Evolutionary conservation across 768 basidiomycete species (phyloP), one percentile per base, ranked within the genome.

Genomic region (Dioszegia aurantiaca): DNA sequence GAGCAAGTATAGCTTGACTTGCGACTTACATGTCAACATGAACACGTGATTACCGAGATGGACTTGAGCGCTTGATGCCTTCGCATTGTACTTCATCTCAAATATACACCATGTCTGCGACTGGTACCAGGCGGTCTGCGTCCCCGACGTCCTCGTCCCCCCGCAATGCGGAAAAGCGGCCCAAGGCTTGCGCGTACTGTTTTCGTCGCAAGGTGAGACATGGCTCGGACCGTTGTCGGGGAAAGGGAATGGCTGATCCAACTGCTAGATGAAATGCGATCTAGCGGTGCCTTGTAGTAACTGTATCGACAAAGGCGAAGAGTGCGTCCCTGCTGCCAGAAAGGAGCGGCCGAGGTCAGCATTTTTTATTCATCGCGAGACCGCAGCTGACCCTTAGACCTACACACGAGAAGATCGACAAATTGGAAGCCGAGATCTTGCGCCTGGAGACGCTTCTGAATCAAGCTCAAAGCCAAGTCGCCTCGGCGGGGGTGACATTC

Each of bases 211-310:
- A 59, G 42, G 58, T 59, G 48, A 53, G 49, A 17, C 36, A 9
- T n/a, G 8, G n/a, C 1, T 27, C 8, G 1, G 10, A 12, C 19
- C 16, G 12, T 24, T 5, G 9, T 19, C 28, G 17, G 30, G 33
- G 33, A 14, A 33, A 6, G 33, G 33, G 33, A 33, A 10, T 23
- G 26, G 30, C n/a, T 27, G 19, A 43, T 21, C 14, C n/a, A n/a
- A n/a, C n/a, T n/a, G n/a, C n/a, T 31, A 60, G 53, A 60, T 60
- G 52, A 60, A 60, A 31, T 60, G 59, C 31, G 59, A 60, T 33
- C 24, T 60, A 8, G 36, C 33, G 28, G 46, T 40, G 37, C 59
- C 41, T 5, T 60, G 59, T 33, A 21, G 21, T 26, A 60, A 60
- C 39, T 60, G 59, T 36, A 30, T 41, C 1, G 47, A 56, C 19